phyloP scores from a whole-genome alignment of 805 yeast genomes.

The Candida coquimbonensis region DNA sequence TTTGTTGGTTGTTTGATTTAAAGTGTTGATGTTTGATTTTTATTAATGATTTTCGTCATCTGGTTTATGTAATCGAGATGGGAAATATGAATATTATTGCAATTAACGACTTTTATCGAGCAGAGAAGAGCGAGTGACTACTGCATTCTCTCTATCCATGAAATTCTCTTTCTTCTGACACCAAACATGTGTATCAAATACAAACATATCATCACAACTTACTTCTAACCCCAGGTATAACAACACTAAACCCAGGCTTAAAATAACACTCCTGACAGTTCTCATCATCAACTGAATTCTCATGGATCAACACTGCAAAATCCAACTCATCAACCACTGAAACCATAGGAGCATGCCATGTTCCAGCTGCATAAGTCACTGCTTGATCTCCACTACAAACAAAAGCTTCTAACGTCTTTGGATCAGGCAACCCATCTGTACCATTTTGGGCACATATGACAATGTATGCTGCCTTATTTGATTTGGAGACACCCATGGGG shows the following conservation, averaged over 20 bases:
- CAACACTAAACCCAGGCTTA: slow-evolving; percentile 43
- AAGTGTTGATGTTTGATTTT: background rate
- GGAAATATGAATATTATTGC: no score
- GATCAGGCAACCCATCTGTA: slow-evolving; percentile 52
- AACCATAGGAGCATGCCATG: slow-evolving; percentile 98
- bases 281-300: slow-evolving; percentile 69
- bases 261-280: slow-evolving; percentile 79
- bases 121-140: no score
- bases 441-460: slow-evolving; percentile 69
- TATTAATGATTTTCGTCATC: no score
- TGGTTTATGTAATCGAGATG: background rate
- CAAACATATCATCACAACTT: no score
- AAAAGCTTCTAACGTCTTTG: slow-evolving; percentile 57
- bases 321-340: slow-evolving; percentile 64
- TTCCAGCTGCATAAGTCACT: slow-evolving; percentile 72
- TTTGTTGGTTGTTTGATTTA: background rate
- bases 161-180: no score
- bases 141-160: no score
- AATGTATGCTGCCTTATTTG: slow-evolving; percentile 46
- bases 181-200: no score
- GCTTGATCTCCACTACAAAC: slow-evolving; percentile 78
- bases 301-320: slow-evolving; percentile 85
- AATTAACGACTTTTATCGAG: no score
- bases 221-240: background rate
- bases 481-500: slow-evolving; percentile 73